Evolutionary conservation across 805 yeast genomes (phyloP), one percentile per base, ranked within the genome.

Genomic region (Barnettozyma pratensis): DNA sequence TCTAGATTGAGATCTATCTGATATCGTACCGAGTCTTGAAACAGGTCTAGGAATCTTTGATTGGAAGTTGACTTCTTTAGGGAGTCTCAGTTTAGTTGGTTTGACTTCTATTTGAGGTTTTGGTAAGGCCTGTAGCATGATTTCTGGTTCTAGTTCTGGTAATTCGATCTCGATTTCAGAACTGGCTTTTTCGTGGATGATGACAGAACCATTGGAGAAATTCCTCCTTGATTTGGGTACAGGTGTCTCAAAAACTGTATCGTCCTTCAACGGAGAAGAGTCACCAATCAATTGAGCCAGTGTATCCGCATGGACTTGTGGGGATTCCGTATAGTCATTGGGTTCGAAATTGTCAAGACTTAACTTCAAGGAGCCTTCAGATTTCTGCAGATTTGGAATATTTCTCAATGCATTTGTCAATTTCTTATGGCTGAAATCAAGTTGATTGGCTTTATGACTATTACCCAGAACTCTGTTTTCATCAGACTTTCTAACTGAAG

Each of bases 11-110:
- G 54, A 47, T 39, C 58, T 41, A n/a, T 51, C 55, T 29, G 35
- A 14, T 12, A 41, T 37, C 12, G 41, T 27, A 25, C 42, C 51
- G 9, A 46, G n/a, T 26, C 60, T 49, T 6, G 64, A 59, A 1
- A 44, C 48, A 11, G 64, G 61, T 47, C 62, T 48, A 30, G 62
- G 61, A 10, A 58, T 58, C 45, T 43, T 54, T 12, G 61, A 55
- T 34, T 43, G 45, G 39, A 52, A 50, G 25, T 11, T 42, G 35
- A 31, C 34, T 31, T 31, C 34, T 11, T 31, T 8, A 8, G 34
- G 8, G 11, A 8, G 34, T 8, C 34, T 31, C 34, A 8, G 34
- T 31, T 8, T 31, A 8, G 34, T 31, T 31, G 34, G 11, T 31
- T 11, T 31, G 34, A 31, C 8, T 8, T 8, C 11, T 31, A 11